These are phyloP conservation scores for Leptographium flavum DNA, from an alignment of 2,329 filamentous ascomycete genomes.

Conservation along the genomic window DNA sequence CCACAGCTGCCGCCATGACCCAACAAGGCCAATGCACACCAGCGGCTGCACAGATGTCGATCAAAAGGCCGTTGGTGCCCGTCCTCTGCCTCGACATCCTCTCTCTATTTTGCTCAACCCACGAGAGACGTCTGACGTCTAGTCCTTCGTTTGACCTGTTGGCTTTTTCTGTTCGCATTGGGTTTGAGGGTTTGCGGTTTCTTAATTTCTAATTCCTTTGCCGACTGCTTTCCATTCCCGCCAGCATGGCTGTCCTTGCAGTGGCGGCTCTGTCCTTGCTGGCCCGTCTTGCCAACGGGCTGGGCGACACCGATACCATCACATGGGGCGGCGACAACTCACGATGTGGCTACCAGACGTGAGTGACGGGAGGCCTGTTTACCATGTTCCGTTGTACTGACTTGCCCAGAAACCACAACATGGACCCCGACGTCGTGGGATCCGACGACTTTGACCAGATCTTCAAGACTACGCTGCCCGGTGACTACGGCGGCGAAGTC, in stretches of 20 bases:
- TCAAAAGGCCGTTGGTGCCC: too few species aligned
- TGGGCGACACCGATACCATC: conserved; percentile 38
- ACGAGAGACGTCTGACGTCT: too few species aligned
- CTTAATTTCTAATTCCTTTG: background rate
- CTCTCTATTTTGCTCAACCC: too few species aligned
- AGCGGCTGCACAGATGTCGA: too few species aligned
- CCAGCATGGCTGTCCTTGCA: background rate
- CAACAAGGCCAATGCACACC: too few species aligned
- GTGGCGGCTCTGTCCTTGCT: conserved; percentile 17
- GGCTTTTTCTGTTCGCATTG: background rate
- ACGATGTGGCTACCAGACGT: conserved; percentile 38
- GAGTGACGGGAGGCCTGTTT: conserved; percentile 9
- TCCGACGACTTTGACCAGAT: conserved; percentile 40
- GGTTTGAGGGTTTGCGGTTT: background rate
- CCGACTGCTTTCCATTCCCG: background rate
- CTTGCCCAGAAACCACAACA: conserved; percentile 37
- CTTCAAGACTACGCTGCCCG: conserved; percentile 36
- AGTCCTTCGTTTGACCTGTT: background rate
- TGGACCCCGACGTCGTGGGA: conserved; percentile 44
- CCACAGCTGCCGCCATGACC: too few species aligned
- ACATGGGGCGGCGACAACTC: conserved; percentile 46
- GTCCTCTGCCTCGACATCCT: too few species aligned
- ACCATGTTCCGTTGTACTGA: background rate
- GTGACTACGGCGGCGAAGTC: conserved; percentile 30
- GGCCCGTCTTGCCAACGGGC: conserved; percentile 19